These are phyloP conservation scores for Quercus cerris DNA, from an alignment of 306 rosid genomes.

Conservation along the genomic window DNA sequence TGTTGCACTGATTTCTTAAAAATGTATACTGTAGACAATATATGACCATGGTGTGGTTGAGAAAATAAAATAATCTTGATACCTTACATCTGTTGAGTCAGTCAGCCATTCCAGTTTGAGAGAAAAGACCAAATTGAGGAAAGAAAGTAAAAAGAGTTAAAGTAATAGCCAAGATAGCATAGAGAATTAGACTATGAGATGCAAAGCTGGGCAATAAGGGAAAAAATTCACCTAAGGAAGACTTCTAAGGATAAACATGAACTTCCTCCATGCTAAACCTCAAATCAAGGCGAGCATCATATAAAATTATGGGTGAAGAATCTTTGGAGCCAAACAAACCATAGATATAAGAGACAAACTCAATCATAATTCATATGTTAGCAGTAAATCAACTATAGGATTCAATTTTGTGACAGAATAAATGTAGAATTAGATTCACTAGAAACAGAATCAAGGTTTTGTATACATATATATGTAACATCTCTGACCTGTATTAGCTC, in stretches of 20 bases:
- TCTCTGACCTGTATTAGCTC: conserved; percentile 39
- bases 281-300: background rate
- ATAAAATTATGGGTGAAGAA: background rate
- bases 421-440: conserved; percentile 15
- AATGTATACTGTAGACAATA: no score
- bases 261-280: background rate
- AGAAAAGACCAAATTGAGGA: background rate
- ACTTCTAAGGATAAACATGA: background rate
- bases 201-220: background rate
- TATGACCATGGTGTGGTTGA: no score
- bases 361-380: background rate
- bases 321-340: background rate
- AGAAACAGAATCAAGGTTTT: conserved; percentile 22
- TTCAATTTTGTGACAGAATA: conserved; percentile 16
- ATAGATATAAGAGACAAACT: background rate
- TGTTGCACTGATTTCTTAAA: no score
- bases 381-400: background rate
- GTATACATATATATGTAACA: conserved; percentile 26
- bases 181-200: background rate
- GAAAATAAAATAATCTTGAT: background rate
- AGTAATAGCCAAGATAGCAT: background rate
- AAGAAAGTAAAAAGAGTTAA: background rate
- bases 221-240: background rate
- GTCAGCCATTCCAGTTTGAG: background rate
- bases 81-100: background rate